Conservation (phyloP, 2,329 filamentous ascomycete genomes). For the Huntiella omanensis region DNA sequence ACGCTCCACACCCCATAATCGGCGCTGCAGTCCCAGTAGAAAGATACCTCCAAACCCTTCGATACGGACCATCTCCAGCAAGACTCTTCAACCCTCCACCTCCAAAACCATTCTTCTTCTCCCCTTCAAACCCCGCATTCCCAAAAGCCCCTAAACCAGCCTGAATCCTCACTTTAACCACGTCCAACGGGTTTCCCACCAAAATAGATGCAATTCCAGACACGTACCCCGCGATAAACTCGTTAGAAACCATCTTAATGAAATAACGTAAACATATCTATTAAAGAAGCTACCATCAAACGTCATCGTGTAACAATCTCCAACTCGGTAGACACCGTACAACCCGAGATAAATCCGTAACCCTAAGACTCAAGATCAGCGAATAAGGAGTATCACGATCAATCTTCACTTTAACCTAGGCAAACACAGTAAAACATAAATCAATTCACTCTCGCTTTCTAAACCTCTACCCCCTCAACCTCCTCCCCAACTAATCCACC, state of each 20-base stretch:
- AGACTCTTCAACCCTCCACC: too few relatives aligned
- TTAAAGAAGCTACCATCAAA: not conserved
- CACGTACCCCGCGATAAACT: slow-evolving; percentile 87
- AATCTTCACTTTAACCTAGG: not conserved
- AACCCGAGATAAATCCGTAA: too few relatives aligned
- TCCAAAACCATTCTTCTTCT: too few relatives aligned
- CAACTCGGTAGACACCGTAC: too few relatives aligned
- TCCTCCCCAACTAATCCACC: slow-evolving; percentile 14
- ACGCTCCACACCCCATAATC: slow-evolving; percentile 71
- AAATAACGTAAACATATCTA: not conserved
- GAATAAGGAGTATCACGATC: not conserved
- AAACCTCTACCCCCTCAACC: slow-evolving; percentile 24
- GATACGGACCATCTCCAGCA: too few relatives aligned
- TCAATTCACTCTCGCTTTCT: slow-evolving; percentile 21
- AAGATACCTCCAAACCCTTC: too few relatives aligned
- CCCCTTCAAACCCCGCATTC: not conserved
- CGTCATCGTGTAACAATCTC: too few relatives aligned
- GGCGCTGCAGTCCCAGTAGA: slow-evolving; percentile 55
- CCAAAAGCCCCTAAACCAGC: slow-evolving; percentile 21
- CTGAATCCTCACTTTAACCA: slow-evolving; percentile 49
- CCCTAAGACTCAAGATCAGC: not conserved
- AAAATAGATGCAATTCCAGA: slow-evolving; percentile 74
- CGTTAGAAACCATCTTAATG: slow-evolving; percentile 42
- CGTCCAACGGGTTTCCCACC: slow-evolving; percentile 70
- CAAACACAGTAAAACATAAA: slow-evolving; percentile 1